Evolutionary conservation across 345 rosid genomes (phyloP).

Genomic region (Psidium guajava): DNA sequence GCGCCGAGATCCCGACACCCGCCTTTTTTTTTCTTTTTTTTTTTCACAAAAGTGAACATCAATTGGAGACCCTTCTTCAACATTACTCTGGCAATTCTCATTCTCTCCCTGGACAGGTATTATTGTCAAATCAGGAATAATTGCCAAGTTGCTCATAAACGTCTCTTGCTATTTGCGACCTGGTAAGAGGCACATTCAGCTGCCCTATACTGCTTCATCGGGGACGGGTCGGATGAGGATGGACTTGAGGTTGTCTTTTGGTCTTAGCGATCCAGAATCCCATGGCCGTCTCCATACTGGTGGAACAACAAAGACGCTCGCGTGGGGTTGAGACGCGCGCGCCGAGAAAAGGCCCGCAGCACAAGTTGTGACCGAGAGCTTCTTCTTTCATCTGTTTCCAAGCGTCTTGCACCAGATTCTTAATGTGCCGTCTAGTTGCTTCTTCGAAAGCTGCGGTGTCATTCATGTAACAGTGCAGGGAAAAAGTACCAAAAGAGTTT

Average conservation of each 20-base stretch:
- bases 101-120: no score
- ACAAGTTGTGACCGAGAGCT: neutral
- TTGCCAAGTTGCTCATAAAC: neutral
- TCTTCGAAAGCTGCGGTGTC: neutral
- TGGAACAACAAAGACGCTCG: neutral
- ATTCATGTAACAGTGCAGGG: slow-evolving; percentile 5
- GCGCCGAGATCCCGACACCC: no score
- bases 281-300: slow-evolving; percentile 2
- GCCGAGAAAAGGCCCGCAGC: neutral
- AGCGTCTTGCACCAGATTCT: neutral
- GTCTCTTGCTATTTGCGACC: neutral
- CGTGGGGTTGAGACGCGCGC: neutral
- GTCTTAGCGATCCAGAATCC: neutral
- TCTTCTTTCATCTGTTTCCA: slow-evolving; percentile 6
- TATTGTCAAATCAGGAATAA: neutral
- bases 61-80: no score
- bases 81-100: no score
- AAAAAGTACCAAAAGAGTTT: no score
- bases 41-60: no score
- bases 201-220: neutral
- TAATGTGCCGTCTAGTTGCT: neutral
- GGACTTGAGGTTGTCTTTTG: neutral
- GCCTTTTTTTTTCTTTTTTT: no score
- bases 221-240: neutral
- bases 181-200: neutral